These are phyloP conservation scores for Nakaseomyces sp. DNA, from an alignment of 1,139 yeast species.

Conservation along the genomic window DNA sequence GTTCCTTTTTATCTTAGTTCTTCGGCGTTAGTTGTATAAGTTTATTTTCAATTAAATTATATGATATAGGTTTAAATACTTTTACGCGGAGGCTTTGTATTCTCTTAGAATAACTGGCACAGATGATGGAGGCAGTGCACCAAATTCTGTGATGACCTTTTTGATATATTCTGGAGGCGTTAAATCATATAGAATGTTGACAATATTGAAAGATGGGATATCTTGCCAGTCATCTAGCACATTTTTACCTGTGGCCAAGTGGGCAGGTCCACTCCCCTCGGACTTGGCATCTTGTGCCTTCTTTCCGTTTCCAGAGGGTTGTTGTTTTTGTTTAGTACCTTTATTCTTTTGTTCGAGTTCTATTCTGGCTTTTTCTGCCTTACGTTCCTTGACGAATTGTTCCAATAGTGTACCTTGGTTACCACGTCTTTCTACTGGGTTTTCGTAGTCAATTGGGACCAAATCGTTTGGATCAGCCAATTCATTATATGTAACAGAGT, in stretches of 20 bases:
- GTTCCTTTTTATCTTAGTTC: too few species aligned
- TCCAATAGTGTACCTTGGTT: slow-evolving; percentile 54
- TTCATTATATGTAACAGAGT: slow-evolving; percentile 89
- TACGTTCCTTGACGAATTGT: slow-evolving; percentile 47
- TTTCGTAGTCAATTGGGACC: slow-evolving; percentile 39
- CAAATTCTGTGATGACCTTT: slow-evolving; percentile 91
- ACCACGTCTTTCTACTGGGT: slow-evolving; percentile 45
- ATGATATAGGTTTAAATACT: neutral
- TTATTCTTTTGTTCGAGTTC: slow-evolving; percentile 24
- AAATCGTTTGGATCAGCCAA: slow-evolving; percentile 79
- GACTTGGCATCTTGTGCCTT: slow-evolving; percentile 9
- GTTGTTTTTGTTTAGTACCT: slow-evolving; percentile 15
- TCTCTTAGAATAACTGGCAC: slow-evolving; percentile 95
- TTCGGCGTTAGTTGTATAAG: too few species aligned
- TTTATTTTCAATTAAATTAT: too few species aligned
- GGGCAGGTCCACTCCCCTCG: slow-evolving; percentile 14
- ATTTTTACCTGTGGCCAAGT: slow-evolving; percentile 24
- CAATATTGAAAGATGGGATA: slow-evolving; percentile 55
- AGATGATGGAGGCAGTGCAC: slow-evolving; percentile 92
- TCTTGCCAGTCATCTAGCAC: slow-evolving; percentile 60
- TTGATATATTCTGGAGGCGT: slow-evolving; percentile 92
- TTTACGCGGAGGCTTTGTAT: slow-evolving; percentile 45
- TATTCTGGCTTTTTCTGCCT: slow-evolving; percentile 20
- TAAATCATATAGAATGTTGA: slow-evolving; percentile 84
- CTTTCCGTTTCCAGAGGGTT: slow-evolving; percentile 5